Evolutionary conservation across 768 basidiomycete species (phyloP).

Genomic region (Amanita exitialis): DNA sequence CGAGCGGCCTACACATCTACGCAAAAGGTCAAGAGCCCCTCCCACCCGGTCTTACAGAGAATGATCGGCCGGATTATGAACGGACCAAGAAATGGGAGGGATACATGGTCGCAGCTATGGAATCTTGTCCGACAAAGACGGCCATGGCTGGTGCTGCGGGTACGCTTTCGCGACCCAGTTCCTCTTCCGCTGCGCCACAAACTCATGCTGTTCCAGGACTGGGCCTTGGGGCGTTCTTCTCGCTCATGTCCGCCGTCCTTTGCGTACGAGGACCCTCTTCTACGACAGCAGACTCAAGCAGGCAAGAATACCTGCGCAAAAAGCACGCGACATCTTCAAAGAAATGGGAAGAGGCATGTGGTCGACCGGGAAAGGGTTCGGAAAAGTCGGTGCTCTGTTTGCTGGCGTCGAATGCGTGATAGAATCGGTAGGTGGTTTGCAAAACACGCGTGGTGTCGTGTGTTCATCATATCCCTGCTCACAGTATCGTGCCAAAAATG

Average conservation of each 20-base stretch:
- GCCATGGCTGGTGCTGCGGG: constrained; percentile 75
- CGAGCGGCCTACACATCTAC: constrained; percentile 62
- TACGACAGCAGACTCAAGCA: constrained; percentile 51
- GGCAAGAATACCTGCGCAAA: constrained; percentile 59
- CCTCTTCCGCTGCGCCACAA: not conserved
- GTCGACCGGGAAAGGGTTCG: constrained; percentile 84
- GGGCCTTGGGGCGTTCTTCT: constrained; percentile 90
- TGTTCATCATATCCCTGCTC: not conserved
- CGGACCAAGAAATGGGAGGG: constrained; percentile 74
- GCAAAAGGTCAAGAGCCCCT: constrained; percentile 82
- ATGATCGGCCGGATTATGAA: constrained; percentile 57
- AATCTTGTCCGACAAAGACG: constrained; percentile 81
- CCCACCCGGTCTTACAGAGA: constrained; percentile 74
- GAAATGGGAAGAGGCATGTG: constrained; percentile 96
- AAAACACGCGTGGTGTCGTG: not conserved
- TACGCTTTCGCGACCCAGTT: constrained; percentile 25
- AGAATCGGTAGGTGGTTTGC: constrained; percentile 63
- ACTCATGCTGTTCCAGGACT: constrained; percentile 45
- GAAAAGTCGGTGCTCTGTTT: constrained; percentile 88
- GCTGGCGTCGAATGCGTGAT: constrained; percentile 95
- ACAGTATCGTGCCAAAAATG: constrained; percentile 98
- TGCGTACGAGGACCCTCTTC: constrained; percentile 87
- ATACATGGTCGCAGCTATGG: constrained; percentile 63
- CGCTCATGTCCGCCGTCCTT: constrained; percentile 94
- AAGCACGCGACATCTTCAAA: constrained; percentile 76